These are phyloP conservation scores for Pythium periplocum DNA, from an alignment of 352 stramenopile species.

Conservation along the genomic window DNA sequence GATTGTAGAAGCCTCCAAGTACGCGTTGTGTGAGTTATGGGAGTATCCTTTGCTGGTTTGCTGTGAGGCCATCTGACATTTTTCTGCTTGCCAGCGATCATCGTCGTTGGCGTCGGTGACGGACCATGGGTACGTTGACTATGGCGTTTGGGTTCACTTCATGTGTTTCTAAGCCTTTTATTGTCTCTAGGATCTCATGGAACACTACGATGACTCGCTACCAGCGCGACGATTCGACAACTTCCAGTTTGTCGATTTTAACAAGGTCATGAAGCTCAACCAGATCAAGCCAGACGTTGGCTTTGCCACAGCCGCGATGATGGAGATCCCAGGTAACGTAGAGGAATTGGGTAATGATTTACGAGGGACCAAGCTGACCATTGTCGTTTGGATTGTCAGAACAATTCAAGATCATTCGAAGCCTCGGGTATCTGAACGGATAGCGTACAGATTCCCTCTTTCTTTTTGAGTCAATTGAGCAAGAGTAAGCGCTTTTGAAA, in stretches of 20 bases:
- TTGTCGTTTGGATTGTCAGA: slow-evolving; percentile 18
- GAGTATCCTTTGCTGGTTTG: not conserved
- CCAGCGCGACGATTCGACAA: slow-evolving; percentile 65
- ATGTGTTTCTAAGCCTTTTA: too few relatives aligned
- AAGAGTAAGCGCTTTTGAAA: slow-evolving; percentile 9
- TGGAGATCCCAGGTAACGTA: slow-evolving; percentile 48
- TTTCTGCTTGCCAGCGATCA: slow-evolving; percentile 37
- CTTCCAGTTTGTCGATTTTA: slow-evolving; percentile 76
- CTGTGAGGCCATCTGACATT: not conserved
- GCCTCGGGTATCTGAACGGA: slow-evolving; percentile 25
- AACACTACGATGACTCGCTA: slow-evolving; percentile 54
- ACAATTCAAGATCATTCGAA: slow-evolving; percentile 48
- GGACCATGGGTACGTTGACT: slow-evolving; percentile 44
- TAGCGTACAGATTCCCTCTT: slow-evolving; percentile 1
- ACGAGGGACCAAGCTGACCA: not conserved
- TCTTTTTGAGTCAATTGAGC: slow-evolving; percentile 2
- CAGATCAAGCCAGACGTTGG: slow-evolving; percentile 42
- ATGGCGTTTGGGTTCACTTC: too few relatives aligned
- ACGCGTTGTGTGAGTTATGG: slow-evolving; percentile 50
- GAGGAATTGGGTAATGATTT: not conserved
- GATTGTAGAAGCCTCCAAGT: slow-evolving; percentile 70
- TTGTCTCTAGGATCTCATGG: slow-evolving; percentile 41
- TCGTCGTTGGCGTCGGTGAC: slow-evolving; percentile 73
- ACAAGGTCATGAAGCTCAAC: slow-evolving; percentile 44
- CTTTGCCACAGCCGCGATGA: slow-evolving; percentile 62